These are phyloP conservation scores for Fusarium cyanostomum DNA, from an alignment of 2,329 filamentous ascomycete genomes.

Conservation along the genomic window DNA sequence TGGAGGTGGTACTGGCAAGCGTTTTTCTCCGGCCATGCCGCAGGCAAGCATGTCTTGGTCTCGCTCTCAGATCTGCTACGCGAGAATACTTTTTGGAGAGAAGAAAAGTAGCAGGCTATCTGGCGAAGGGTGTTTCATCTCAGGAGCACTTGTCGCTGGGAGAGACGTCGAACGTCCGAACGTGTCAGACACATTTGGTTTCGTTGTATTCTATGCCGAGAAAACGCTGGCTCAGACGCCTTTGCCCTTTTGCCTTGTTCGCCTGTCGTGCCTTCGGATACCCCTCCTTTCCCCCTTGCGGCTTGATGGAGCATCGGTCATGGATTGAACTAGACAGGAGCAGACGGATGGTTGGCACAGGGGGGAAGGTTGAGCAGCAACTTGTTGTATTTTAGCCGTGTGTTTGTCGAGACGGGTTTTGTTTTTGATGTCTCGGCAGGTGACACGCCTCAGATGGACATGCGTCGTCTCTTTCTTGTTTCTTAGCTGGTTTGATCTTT, in stretches of 20 bases:
- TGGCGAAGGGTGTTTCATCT: slow-evolving; percentile 30
- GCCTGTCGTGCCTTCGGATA: slow-evolving; percentile 43
- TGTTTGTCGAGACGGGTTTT: slow-evolving; percentile 46
- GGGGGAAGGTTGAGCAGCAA: slow-evolving; percentile 44
- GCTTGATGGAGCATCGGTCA: slow-evolving; percentile 46
- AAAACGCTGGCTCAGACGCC: slow-evolving; percentile 25
- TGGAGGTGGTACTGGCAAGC: slow-evolving; percentile 25
- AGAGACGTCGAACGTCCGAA: slow-evolving; percentile 33
- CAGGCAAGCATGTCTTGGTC: slow-evolving; percentile 11
- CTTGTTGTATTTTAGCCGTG: slow-evolving; percentile 54
- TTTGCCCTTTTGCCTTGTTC: slow-evolving; percentile 39
- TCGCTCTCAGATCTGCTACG: slow-evolving; percentile 27
- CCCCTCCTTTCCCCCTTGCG: slow-evolving; percentile 36
- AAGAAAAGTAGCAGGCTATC: slow-evolving; percentile 33
- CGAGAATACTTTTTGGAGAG: slow-evolving; percentile 32
- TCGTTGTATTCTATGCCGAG: slow-evolving; percentile 45
- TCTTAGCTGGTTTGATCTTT: slow-evolving; percentile 53
- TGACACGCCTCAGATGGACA: slow-evolving; percentile 44
- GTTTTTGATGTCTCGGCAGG: slow-evolving; percentile 46
- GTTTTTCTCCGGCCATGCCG: slow-evolving; percentile 19
- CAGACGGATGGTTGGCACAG: slow-evolving; percentile 45
- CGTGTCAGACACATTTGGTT: slow-evolving; percentile 40
- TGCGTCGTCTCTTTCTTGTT: slow-evolving; percentile 48
- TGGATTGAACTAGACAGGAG: slow-evolving; percentile 48
- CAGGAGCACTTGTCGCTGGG: slow-evolving; percentile 17